Percentiles rank a stretch among this genome's conserved stretches.
These are phyloP conservation scores for Sphagnum contortum DNA, from an alignment of 225 moss, liverwort and hornwort genomes.

Conservation along the genomic window DNA sequence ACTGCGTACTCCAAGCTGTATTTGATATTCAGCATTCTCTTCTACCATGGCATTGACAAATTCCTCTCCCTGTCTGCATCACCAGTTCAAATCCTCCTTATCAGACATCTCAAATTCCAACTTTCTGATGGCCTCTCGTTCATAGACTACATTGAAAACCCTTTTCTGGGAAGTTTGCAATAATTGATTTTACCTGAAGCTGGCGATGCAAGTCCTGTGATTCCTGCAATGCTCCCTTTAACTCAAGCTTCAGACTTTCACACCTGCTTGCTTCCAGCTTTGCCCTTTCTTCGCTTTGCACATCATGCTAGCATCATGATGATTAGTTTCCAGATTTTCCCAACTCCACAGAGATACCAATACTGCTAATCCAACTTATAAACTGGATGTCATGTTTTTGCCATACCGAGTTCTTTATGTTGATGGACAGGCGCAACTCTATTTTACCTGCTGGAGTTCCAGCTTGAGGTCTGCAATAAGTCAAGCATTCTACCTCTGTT, in stretches of 20 bases:
- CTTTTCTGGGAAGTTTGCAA: too few relatives aligned
- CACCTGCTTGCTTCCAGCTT: slow-evolving; percentile 9
- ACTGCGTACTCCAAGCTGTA: too few relatives aligned
- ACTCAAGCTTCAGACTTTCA: slow-evolving; percentile 17
- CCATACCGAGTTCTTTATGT: not conserved
- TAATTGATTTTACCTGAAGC: slow-evolving; percentile 23
- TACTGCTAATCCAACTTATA: not conserved
- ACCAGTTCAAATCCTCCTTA: too few relatives aligned
- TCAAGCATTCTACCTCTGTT: slow-evolving; percentile 8
- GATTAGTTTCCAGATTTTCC: not conserved
- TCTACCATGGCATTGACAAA: too few relatives aligned
- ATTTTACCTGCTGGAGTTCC: slow-evolving; percentile 21
- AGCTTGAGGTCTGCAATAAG: slow-evolving; percentile 15
- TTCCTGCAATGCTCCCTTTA: slow-evolving; percentile 27
- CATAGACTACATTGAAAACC: too few relatives aligned
- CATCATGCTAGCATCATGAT: too few relatives aligned
- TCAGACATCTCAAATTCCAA: too few relatives aligned
- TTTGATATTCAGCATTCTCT: too few relatives aligned
- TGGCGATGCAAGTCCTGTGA: slow-evolving; percentile 19
- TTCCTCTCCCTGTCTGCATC: too few relatives aligned
- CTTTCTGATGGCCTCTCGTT: too few relatives aligned
- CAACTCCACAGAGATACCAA: not conserved
- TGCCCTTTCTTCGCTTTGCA: slow-evolving; percentile 21
- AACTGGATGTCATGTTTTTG: not conserved
- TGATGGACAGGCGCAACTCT: not conserved